These are phyloP conservation scores for Russula ochroleuca DNA, from an alignment of 768 basidiomycete species.

Conservation along the genomic window DNA sequence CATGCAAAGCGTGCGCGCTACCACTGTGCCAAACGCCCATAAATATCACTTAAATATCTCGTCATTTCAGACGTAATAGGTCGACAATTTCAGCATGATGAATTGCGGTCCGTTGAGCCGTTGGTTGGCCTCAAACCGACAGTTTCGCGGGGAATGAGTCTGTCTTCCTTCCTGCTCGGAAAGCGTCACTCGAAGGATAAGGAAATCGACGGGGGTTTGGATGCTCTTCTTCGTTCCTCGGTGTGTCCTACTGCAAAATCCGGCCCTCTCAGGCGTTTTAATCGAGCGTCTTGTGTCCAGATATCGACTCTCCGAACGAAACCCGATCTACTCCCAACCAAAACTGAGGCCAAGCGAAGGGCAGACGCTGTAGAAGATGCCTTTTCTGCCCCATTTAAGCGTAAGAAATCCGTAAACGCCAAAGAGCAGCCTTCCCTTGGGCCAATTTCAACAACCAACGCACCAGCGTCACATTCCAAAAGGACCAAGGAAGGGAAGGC, in stretches of 20 bases:
- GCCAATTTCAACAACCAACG: not conserved
- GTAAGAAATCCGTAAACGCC: constrained; percentile 22
- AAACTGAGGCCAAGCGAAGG: constrained; percentile 5
- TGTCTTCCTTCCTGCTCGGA: constrained; percentile 26
- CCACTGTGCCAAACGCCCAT: constrained; percentile 30
- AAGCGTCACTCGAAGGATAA: not conserved
- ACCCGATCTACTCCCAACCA: constrained; percentile 20
- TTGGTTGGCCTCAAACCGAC: not conserved
- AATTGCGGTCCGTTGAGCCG: constrained; percentile 5
- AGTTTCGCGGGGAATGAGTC: constrained; percentile 20
- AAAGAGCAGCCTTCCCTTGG: constrained; percentile 20
- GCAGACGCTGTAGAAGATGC: not conserved
- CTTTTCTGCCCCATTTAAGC: constrained; percentile 18
- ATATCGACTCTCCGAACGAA: constrained; percentile 8
- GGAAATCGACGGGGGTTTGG: constrained; percentile 54
- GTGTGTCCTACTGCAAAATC: constrained; percentile 36
- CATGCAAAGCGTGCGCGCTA: constrained; percentile 31
- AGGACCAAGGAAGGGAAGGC: constrained; percentile 31
- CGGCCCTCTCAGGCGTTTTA: not conserved
- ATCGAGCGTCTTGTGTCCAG: not conserved
- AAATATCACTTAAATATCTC: not conserved
- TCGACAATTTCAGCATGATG: not conserved
- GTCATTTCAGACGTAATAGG: not conserved
- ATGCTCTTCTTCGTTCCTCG: constrained; percentile 55
- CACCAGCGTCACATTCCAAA: constrained; percentile 26